These are phyloP conservation scores for Echinochloa phyllopogon DNA, from an alignment of 176 grass and related monocot genomes.

Conservation along the genomic window DNA sequence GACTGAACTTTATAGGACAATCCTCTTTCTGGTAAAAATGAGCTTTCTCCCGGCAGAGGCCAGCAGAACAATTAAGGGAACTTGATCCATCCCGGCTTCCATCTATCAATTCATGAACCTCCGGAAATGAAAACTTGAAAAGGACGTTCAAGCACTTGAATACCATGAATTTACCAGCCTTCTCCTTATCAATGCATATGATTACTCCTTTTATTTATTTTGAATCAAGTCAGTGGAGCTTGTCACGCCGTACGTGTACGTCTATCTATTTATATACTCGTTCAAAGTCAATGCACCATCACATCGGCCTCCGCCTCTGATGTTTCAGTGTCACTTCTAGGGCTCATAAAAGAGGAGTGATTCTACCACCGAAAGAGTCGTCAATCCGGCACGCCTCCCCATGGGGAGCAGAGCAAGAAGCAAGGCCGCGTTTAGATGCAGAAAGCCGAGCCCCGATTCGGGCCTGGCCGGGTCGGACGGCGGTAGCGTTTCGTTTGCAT, in stretches of 20 bases:
- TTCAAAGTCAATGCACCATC: conserved; percentile 45
- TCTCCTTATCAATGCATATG: conserved; percentile 30
- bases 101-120: background rate
- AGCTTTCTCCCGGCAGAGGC: background rate
- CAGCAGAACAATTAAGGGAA: background rate
- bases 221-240: background rate
- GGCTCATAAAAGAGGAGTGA: conserved; percentile 12
- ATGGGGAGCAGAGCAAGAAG: conserved; percentile 41
- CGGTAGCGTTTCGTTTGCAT: no score
- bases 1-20: background rate
- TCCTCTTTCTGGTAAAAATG: conserved; percentile 1
- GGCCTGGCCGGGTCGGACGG: no score
- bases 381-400: conserved; percentile 40
- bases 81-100: background rate
- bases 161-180: conserved; percentile 8
- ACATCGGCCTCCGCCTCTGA: background rate
- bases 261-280: background rate
- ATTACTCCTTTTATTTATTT: conserved; percentile 8
- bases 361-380: background rate
- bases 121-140: conserved; percentile 27
- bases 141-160: conserved; percentile 17
- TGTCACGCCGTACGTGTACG: conserved; percentile 20
- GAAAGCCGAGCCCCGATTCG: no score
- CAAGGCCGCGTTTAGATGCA: no score
- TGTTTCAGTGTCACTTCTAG: conserved; percentile 29